Base-by-base conservation (phyloP, 306 rosid species). In the Sophora flavescens region DNA sequence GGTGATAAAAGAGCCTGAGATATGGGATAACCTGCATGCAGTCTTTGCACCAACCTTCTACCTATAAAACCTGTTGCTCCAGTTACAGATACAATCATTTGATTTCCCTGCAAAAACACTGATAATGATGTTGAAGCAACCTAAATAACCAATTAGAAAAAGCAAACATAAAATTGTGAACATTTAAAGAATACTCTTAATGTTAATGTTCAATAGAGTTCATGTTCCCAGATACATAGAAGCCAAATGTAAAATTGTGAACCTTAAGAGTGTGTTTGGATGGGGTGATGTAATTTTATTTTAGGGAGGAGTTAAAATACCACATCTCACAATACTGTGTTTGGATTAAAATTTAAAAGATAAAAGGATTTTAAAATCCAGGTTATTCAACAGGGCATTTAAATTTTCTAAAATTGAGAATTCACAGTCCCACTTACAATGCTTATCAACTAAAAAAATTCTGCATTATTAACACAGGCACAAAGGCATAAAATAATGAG, bases 41-140 rank as follows among this genome's bases (percentile, higher is more conserved):
- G 89, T 88, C 91, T 86, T 79, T 89, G 97, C 83, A 96, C 99
- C 89, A 96, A 83, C 82, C 93, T 88, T 87, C 75, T 87, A 79
- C 99, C 98, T 11, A 96, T 86, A 82, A 92, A 96, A 58, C 99
- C 99, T 6, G 99, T 96, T 57, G 98, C 99, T 84, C 99, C 98
- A 62, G 99, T 96, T 70, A 96, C 69, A 41, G 98, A 92, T 76
- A 95, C 78, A 47, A 87, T 87, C 91, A 92, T 84, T 78, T 86
- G 85, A 80, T 79, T 83, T 75, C 79, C 88, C 93, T 82, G 85
- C 82, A 85, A 87, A 85, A 85, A 9, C 68, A 69, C 63, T 38
- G 54, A 83, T 82, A 84, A 76, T 81, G 47, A 84, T 62, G 80
- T 75, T 80, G 76, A 80, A 84, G 81, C 65, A 75, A 56, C 80